Percentiles rank a stretch among this genome's conserved stretches.
Conservation (phyloP, 257 asterid genomes). For the Petunia secreta region DNA sequence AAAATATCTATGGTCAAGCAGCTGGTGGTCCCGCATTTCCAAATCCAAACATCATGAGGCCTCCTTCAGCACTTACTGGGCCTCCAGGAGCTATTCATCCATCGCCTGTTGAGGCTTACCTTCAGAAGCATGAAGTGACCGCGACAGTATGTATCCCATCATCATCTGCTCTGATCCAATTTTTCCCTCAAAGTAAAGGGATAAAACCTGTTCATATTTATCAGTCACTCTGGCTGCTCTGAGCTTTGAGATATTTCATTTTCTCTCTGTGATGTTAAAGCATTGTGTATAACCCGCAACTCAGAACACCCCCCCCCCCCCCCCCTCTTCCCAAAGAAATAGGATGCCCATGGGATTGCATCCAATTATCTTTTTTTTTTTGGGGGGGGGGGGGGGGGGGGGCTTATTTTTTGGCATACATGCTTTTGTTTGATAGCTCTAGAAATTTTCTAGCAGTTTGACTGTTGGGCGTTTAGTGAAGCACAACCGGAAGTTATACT, state of each 20-base stretch:
- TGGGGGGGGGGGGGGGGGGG: background rate
- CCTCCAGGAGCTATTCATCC: conserved; percentile 68
- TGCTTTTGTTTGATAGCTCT: background rate
- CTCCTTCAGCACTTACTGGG: conserved; percentile 65
- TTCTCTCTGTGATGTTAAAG: background rate
- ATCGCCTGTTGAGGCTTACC: conserved; percentile 73
- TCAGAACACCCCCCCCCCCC: background rate
- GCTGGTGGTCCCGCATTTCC: conserved; percentile 64
- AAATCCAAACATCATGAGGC: conserved; percentile 58
- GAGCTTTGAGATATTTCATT: background rate
- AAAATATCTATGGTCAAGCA: conserved; percentile 58
- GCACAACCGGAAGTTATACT: background rate
- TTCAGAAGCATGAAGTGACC: conserved; percentile 91
- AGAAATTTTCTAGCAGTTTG: background rate
- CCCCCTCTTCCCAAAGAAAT: background rate
- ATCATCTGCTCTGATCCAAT: conserved; percentile 3
- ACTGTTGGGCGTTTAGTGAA: background rate
- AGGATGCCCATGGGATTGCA: background rate
- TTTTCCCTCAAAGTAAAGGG: background rate
- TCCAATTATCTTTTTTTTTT: background rate
- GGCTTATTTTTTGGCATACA: background rate
- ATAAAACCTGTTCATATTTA: background rate
- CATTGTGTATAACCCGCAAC: conserved; percentile 7
- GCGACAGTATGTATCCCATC: conserved; percentile 73
- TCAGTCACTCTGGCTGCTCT: conserved; percentile 13